Evolutionary conservation across 768 basidiomycete species (phyloP), one percentile per base, ranked within the genome.

Genomic region (Sarcodon aspratus): DNA sequence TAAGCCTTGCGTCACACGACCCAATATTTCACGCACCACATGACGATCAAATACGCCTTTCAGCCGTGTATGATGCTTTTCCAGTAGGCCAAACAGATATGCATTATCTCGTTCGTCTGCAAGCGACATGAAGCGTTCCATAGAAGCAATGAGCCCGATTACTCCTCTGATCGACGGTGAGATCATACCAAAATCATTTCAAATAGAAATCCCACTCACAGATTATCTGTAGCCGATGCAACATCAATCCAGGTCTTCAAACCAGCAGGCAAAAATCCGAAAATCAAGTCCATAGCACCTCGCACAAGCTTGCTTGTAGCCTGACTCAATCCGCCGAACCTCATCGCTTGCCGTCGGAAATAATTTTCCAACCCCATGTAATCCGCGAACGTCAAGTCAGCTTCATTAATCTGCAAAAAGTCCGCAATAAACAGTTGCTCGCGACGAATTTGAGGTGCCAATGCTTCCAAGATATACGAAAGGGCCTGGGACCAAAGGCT

Each of bases 301-400:
- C 90, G 79, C 32, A 93, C 76, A 8, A 94, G 75, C 66, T 94
- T 93, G 50, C 70, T 60, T 27, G 91, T 92, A 7, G 78, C 66
- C 48, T 74, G 73, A 50, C 78, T 80, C 40, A 94, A 71, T 31
- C 80, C 77, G 27, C 73, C 74, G 46, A 78, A 70, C 27, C 88
- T 73, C 6, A 83, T 72, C n/a, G 95, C 95, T 60, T 97, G 90
- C 44, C 95, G 71, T 21, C 90, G 76, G 70, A 96, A 96, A 65
- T 96, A 98, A 52, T 80, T 90, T 61, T 98, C 95, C 51, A 98
- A 69, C 42, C 81, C 80, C 79, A 91, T 89, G 57, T 95, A 92
- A 66, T 97, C 95, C 11, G 95, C 95, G 63, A 92, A 98, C 1
- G 95, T 96, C 11, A 92, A 73, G 13, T 80, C 80, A 17, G 80